phyloP scores from a whole-genome alignment of 2,329 filamentous ascomycete species.

The Neophaeococcomyces aloes region DNA sequence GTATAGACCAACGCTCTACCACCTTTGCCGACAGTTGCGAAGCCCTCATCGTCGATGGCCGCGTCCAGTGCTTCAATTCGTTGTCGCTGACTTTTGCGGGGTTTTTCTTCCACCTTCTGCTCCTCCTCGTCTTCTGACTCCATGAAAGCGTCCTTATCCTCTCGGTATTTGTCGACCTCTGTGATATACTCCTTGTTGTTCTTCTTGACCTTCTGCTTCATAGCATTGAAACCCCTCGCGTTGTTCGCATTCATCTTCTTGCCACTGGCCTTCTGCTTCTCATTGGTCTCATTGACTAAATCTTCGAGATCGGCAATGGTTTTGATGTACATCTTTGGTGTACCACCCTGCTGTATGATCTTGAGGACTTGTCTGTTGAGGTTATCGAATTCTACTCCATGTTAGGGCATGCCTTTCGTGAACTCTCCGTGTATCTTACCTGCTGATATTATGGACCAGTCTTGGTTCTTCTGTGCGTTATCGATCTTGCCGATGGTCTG shows the following conservation, averaged over 20 bases:
- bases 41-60: conserved; percentile 66
- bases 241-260: conserved; percentile 99
- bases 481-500: conserved; percentile 81
- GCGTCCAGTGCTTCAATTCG: conserved; percentile 42
- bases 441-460: conserved; percentile 86
- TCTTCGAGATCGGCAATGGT: conserved; percentile 89
- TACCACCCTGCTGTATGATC: conserved; percentile 63
- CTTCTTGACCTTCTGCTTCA: conserved; percentile 98
- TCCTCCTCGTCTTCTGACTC: conserved; percentile 65
- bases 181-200: conserved; percentile 89
- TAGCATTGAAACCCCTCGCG: conserved; percentile 84
- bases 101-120: conserved; percentile 35
- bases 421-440: conserved; percentile 48
- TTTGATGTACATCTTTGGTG: conserved; percentile 87
- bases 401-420: background rate
- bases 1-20: conserved; percentile 87
- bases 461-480: conserved; percentile 93
- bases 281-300: conserved; percentile 81
- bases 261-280: conserved; percentile 88
- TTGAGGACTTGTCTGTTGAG: conserved; percentile 77
- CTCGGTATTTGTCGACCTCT: conserved; percentile 78
- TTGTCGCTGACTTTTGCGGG: conserved; percentile 35
- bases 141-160: conserved; percentile 79
- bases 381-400: conserved; percentile 72
- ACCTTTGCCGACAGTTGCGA: conserved; percentile 77